Conservation (phyloP, 306 rosid genomes). For the Citrullus mucosospermus region DNA sequence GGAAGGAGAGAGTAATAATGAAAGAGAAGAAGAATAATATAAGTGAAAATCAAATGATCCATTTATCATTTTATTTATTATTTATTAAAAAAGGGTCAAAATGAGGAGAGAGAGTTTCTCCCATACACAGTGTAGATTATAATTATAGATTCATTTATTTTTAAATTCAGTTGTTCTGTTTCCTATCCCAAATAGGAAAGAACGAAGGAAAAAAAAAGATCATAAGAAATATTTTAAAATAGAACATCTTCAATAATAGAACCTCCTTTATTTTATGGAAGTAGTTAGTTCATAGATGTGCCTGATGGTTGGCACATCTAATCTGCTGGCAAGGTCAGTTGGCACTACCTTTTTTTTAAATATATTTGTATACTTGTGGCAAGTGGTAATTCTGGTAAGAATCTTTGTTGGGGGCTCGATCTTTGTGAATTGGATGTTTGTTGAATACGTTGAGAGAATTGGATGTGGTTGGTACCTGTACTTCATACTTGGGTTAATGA, state of each 20-base stretch:
- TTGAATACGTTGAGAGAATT: not conserved
- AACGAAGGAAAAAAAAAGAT: not conserved
- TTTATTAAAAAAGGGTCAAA: too few relatives aligned
- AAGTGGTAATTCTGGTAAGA: not conserved
- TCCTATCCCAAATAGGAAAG: not conserved
- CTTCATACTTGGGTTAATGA: not conserved
- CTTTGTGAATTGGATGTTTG: not conserved
- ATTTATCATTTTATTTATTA: too few relatives aligned
- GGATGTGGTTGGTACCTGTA: not conserved
- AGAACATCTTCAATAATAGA: not conserved
- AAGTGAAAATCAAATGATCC: too few relatives aligned
- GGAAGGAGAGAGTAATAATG: too few relatives aligned
- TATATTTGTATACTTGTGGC: not conserved
- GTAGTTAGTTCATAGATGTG: not conserved
- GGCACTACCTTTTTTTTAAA: not conserved
- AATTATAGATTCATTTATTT: not conserved
- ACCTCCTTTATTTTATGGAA: not conserved
- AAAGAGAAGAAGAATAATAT: too few relatives aligned
- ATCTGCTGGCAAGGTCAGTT: not conserved
- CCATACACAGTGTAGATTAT: too few relatives aligned
- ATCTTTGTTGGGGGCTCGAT: not conserved
- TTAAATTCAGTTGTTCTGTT: not conserved
- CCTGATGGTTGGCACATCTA: not conserved
- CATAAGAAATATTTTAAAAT: not conserved
- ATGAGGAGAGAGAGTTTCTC: too few relatives aligned